These are phyloP conservation scores for Musa itinerans DNA, from an alignment of 176 grass and related monocot genomes.

Conservation along the genomic window DNA sequence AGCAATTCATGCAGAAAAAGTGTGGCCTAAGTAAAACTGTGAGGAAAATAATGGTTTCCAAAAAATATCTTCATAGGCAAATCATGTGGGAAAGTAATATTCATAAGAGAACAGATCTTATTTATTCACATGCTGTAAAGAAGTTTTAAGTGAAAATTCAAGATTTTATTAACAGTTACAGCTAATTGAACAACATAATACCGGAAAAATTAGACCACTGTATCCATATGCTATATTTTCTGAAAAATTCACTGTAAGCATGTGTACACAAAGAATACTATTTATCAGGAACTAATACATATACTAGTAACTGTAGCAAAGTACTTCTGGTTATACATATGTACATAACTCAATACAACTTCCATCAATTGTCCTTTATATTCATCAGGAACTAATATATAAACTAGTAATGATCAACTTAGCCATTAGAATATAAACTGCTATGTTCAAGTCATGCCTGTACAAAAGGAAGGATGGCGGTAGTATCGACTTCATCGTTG, in stretches of 20 bases:
- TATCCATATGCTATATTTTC: too few species aligned
- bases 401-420: not conserved
- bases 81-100: too few species aligned
- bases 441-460: constrained; percentile 37
- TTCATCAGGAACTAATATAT: not conserved
- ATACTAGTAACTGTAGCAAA: too few species aligned
- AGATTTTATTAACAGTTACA: too few species aligned
- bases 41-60: not conserved
- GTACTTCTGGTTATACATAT: not conserved
- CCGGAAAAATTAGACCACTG: too few species aligned
- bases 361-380: not conserved
- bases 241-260: too few species aligned
- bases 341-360: not conserved
- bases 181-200: too few species aligned
- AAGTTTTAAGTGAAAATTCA: too few species aligned
- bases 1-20: not conserved
- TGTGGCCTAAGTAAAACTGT: not conserved
- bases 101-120: too few species aligned
- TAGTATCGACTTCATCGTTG: constrained; percentile 10
- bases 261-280: too few species aligned
- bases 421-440: not conserved
- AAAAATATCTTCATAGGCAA: not conserved
- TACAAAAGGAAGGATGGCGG: constrained; percentile 3
- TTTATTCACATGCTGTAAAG: too few species aligned
- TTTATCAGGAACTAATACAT: too few species aligned